Evolutionary conservation across 2,329 filamentous ascomycete genomes (phyloP).

Genomic region (Aspergillus novofumigatus): DNA sequence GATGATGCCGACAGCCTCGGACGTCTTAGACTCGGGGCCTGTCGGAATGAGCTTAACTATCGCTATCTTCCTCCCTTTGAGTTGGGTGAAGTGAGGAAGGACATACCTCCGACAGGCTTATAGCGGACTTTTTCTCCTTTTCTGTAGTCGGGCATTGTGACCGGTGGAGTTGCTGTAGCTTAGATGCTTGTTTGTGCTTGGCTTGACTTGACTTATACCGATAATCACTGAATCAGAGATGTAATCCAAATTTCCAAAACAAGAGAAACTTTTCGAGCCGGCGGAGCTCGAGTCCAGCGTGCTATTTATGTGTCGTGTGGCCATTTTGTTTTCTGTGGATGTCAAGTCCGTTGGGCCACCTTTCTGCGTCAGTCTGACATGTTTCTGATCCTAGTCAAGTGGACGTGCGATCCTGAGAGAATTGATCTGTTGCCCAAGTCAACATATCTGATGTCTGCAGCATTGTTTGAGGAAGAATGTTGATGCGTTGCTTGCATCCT

Average conservation of each 20-base stretch:
- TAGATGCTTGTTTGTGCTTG: not conserved
- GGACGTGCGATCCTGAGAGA: not conserved
- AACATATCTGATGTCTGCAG: not conserved
- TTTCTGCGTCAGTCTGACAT: not conserved
- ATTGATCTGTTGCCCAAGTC: not conserved
- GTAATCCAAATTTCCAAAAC: not conserved
- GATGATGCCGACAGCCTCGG: constrained; percentile 35
- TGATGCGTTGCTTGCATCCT: not conserved
- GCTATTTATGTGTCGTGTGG: not conserved
- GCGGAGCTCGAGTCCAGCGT: not conserved
- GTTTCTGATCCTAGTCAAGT: not conserved
- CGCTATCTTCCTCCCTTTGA: not conserved
- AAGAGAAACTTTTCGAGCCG: not conserved
- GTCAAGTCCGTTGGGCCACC: not conserved
- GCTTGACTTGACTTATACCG: not conserved
- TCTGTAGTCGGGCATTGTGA: constrained; percentile 24
- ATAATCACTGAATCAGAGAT: not conserved
- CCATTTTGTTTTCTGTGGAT: not conserved
- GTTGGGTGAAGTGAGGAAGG: not conserved
- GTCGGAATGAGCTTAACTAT: not conserved
- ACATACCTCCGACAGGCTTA: constrained; percentile 40
- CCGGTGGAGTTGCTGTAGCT: not conserved
- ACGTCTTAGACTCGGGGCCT: constrained; percentile 40
- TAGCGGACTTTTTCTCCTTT: constrained; percentile 37
- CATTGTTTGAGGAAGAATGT: not conserved